phyloP scores from a whole-genome alignment of 495 filamentous ascomycete genomes.

The Trichoderma reesei region DNA sequence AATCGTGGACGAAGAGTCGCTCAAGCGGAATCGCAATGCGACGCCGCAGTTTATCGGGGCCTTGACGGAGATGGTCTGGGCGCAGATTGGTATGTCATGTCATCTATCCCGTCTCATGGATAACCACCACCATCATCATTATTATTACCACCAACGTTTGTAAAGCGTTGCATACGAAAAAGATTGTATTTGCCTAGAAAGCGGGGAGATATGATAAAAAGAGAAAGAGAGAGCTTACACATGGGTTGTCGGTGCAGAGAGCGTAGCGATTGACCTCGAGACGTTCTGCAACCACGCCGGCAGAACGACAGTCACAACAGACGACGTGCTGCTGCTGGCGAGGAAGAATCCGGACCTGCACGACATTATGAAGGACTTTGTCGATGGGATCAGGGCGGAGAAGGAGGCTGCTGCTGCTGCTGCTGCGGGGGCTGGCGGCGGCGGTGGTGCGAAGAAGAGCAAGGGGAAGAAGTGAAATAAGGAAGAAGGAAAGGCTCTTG shows the following conservation, averaged over 20 bases:
- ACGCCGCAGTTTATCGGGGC: slow-evolving; percentile 94
- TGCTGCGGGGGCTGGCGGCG: neutral
- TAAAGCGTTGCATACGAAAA: no score
- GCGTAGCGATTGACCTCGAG: slow-evolving; percentile 64
- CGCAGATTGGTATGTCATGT: slow-evolving; percentile 62
- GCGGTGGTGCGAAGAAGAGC: neutral
- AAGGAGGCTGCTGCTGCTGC: slow-evolving; percentile 6
- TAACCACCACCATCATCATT: no score
- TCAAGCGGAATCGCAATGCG: slow-evolving; percentile 68
- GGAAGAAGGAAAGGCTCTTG: no score
- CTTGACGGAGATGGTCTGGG: slow-evolving; percentile 83
- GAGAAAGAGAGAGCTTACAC: neutral
- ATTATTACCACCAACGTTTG: no score
- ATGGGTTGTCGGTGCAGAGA: slow-evolving; percentile 42
- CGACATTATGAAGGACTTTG: slow-evolving; percentile 55
- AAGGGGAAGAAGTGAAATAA: neutral
- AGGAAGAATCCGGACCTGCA: slow-evolving; percentile 78
- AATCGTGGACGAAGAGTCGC: slow-evolving; percentile 78
- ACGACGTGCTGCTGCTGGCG: slow-evolving; percentile 80
- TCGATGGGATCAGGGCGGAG: slow-evolving; percentile 52
- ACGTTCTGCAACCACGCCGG: slow-evolving; percentile 84
- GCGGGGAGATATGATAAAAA: neutral
- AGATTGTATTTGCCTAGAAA: neutral
- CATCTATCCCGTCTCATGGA: slow-evolving; percentile 14
- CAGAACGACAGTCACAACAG: slow-evolving; percentile 65